Evolutionary conservation across 257 asterid genomes (phyloP), one percentile per base, ranked within the genome.

Genomic region (Mitragyna speciosa): DNA sequence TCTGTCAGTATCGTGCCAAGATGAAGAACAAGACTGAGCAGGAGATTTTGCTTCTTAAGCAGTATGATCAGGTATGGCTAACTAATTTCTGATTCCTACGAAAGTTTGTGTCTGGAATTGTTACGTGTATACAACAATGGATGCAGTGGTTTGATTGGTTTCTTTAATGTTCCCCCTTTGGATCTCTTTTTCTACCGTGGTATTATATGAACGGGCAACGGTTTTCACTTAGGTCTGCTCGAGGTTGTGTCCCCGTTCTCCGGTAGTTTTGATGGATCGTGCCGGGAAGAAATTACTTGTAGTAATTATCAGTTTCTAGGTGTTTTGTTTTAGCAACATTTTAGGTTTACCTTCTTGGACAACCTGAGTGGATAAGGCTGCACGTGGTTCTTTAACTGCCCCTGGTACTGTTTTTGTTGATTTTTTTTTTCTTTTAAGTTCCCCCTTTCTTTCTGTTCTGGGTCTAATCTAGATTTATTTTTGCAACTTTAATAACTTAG

Each of bases 1-100:
- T 96, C 89, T 94, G 97, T 77, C 98, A 96, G 82, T 94, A 92
- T 80, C 97, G 97, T 70, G 99, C 98, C 58, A 94, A 94, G 89
- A 92, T 96, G 97, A 90, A 90, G 91, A 89, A 43, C 89, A 94
- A 92, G 88, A 92, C 97, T 7, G 99, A 91, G 58, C 95, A 92
- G 85, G 99, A 96, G 84, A 92, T 96, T 86, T 88, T 92, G 24
- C 92, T 90, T 77, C 86, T 96, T 75, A 88, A 85, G 85, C 90
- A 93, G 85, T 83, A 22, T 82, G 93, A 89, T 81, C 96, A 95
- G 95, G 99, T 93, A 73, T 52, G 68, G 33, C 64, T 76, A 14
- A 36, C n/a, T 15, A 17, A 36, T 39, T 72, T 12, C 79, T 1
- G 15, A 59, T 61, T n/a, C n/a, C n/a, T n/a, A n/a, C n/a, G 8